Evolutionary conservation across 2,329 filamentous ascomycete genomes (phyloP), one percentile per base, ranked within the genome.

Genomic region (Fusarium incarnatum): DNA sequence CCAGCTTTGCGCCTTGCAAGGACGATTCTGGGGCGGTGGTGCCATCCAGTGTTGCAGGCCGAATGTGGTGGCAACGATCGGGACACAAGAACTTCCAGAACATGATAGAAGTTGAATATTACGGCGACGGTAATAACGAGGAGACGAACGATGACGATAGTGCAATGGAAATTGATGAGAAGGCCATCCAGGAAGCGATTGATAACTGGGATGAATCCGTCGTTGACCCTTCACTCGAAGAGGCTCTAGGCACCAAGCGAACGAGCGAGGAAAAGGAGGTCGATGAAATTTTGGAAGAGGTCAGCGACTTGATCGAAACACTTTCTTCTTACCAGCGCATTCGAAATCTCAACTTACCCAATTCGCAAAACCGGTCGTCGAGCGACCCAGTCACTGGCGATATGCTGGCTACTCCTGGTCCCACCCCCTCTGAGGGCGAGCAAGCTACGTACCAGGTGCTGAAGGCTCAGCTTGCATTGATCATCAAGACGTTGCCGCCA

Each of bases 261-360:
- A 81, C 85, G 34, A 86, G 90, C 28, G 87, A 88, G 73, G 89
- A 92, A 56, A 90, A 90, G 78, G 88, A 91, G 53, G 84, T 86
- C 4, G 88, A 92, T n/a, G 90, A 92, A 53, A 82, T 94, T 41
- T 84, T 95, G 27, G 84, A 89, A 61, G 90, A 93, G 46, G 91
- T 94, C 34, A 92, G 91, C 3, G 91, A 94, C 74, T 83, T 94
- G 71, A 87, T 95, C 54, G 89, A 94, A 77, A 94, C 91, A 3
- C 83, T 95, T 12, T 85, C 92, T 22, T 95, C 92, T 0, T 91
- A 93, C 77, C 92, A 95, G 80, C 88, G 91, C 68, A 94, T 93
- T 77, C 91, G 92, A 64, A 92, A 94, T 74, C 85, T 92, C 46
- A 88, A 88, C 3, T 79, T 94, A 23, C 88, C 89, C 12, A 90